Percentiles rank a stretch among this genome's conserved stretches.
Conservation (phyloP, 2,329 filamentous ascomycete species). For the Raffaelea deltoideospora region DNA sequence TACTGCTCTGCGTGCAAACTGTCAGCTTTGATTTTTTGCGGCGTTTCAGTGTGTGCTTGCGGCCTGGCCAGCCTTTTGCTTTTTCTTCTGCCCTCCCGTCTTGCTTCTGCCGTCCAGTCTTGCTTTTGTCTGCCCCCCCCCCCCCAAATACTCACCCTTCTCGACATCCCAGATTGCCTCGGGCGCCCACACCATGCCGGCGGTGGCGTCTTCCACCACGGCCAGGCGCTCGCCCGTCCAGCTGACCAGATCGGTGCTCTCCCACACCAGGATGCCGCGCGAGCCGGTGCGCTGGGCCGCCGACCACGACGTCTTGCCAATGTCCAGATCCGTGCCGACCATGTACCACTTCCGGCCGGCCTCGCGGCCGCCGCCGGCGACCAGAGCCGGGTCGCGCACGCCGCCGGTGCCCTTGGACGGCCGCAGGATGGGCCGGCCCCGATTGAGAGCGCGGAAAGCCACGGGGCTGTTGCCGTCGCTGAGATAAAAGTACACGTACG, state of each 20-base stretch:
- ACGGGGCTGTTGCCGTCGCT: conserved; percentile 35
- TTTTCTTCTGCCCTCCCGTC: no score
- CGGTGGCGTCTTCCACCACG: conserved; percentile 32
- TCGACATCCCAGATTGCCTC: conserved; percentile 36
- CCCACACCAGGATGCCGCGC: conserved; percentile 38
- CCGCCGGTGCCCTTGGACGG: conserved; percentile 35
- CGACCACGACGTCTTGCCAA: conserved; percentile 37
- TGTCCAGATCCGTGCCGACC: conserved; percentile 37
- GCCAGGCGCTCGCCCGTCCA: conserved; percentile 33
- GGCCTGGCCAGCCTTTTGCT: no score
- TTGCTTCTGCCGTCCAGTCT: no score
- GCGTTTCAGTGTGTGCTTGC: neutral
- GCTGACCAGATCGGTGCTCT: conserved; percentile 33
- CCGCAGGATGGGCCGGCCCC: conserved; percentile 28
- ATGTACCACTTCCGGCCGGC: conserved; percentile 38
- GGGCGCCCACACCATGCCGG: conserved; percentile 44
- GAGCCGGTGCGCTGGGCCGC: conserved; percentile 34
- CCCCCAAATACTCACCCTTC: conserved; percentile 17
- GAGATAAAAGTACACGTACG: conserved; percentile 37
- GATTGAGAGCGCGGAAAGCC: conserved; percentile 32
- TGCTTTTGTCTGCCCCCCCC: neutral
- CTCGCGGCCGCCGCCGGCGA: conserved; percentile 28
- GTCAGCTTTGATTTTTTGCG: neutral
- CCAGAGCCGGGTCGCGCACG: conserved; percentile 35
- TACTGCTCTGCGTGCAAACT: conserved; percentile 21